phyloP scores from a whole-genome alignment of 805 yeast species.

The Candida nanaspora region DNA sequence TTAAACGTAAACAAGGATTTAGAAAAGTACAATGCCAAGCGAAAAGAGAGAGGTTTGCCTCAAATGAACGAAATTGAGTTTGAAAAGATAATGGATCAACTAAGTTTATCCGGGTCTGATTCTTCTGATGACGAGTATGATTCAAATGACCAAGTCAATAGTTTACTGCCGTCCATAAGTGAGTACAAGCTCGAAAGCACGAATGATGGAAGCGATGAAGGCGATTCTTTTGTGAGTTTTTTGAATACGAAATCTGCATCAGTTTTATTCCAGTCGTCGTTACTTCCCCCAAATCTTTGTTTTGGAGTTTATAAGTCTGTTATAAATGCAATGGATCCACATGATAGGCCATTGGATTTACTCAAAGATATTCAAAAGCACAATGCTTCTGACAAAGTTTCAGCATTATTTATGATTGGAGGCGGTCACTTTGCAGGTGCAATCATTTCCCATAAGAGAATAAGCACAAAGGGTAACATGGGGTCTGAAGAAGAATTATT shows the following conservation, averaged over 20 bases:
- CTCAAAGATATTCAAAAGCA: conserved; percentile 29
- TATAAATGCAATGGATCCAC: conserved; percentile 35
- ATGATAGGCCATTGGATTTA: conserved; percentile 40
- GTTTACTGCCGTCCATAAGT: conserved; percentile 8
- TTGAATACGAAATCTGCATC: conserved; percentile 67
- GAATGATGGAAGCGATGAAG: conserved; percentile 8
- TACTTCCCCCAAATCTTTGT: conserved; percentile 38
- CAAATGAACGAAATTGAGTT: conserved; percentile 51
- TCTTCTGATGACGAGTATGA: conserved; percentile 31
- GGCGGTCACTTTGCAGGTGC: conserved; percentile 99
- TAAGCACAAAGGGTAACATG: conserved; percentile 48
- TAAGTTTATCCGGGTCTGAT: conserved; percentile 56
- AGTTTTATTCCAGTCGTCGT: conserved; percentile 46
- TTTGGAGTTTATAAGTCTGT: conserved; percentile 65
- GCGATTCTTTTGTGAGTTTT: conserved; percentile 36
- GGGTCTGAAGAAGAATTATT: conserved; percentile 40
- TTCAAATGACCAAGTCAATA: conserved; percentile 15
- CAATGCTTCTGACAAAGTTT: conserved; percentile 28
- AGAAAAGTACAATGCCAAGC: conserved; percentile 41
- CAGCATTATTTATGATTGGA: conserved; percentile 89
- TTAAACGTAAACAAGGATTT: conserved; percentile 4
- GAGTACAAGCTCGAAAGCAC: neutral
- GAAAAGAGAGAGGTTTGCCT: conserved; percentile 37
- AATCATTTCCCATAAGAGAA: conserved; percentile 66
- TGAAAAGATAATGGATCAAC: conserved; percentile 42